Evolutionary conservation across 2,329 filamentous ascomycete genomes (phyloP).

Genomic region (Cytospora schulzeri): DNA sequence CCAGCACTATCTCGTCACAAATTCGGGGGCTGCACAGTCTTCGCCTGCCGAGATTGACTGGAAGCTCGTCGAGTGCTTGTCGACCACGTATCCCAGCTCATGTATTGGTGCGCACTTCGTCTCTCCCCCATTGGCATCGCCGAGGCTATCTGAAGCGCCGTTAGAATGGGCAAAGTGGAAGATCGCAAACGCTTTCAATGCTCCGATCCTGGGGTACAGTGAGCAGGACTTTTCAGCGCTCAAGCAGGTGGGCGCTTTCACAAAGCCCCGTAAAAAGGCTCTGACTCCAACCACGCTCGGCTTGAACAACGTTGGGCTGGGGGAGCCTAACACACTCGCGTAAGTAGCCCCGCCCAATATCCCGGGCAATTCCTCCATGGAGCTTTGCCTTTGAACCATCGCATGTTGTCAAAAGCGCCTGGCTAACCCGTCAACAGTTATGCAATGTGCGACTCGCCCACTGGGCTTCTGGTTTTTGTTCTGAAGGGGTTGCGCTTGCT

Average conservation of each 20-base stretch:
- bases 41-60: constrained; percentile 55
- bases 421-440: constrained; percentile 40
- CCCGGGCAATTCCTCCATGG: neutral
- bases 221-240: constrained; percentile 52
- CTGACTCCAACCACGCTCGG: constrained; percentile 33
- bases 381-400: neutral
- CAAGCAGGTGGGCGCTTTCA: constrained; percentile 31
- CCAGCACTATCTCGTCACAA: constrained; percentile 58
- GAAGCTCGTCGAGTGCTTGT: constrained; percentile 51
- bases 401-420: neutral
- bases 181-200: constrained; percentile 51
- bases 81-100: constrained; percentile 47
- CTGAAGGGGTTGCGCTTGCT: constrained; percentile 49
- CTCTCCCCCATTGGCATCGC: constrained; percentile 55
- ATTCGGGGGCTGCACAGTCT: constrained; percentile 49
- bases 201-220: constrained; percentile 58
- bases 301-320: constrained; percentile 36
- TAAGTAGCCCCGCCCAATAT: constrained; percentile 1
- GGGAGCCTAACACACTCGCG: constrained; percentile 57
- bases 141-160: constrained; percentile 47
- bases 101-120: constrained; percentile 65
- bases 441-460: constrained; percentile 63
- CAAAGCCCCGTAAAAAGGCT: constrained; percentile 26
- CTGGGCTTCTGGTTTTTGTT: constrained; percentile 58
- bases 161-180: constrained; percentile 58